Percentiles rank a stretch among this genome's conserved stretches.
Evolutionary conservation across 2,329 filamentous ascomycete species (phyloP).

Genomic region (Cladosporium colombiae): DNA sequence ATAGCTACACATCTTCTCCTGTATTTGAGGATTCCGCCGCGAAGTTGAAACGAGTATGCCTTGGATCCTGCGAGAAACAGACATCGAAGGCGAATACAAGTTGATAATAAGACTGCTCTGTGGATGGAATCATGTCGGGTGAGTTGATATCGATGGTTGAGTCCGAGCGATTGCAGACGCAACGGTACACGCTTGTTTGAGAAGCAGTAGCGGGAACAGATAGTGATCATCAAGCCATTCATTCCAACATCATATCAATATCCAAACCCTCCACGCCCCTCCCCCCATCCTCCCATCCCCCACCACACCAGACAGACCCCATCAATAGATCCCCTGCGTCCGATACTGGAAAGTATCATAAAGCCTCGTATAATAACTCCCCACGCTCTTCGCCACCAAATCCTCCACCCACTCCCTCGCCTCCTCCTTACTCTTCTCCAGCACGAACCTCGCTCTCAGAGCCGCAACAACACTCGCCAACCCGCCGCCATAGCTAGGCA

Average conservation of each 20-base stretch:
- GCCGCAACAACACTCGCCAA: constrained; percentile 69
- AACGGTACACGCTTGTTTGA: background rate
- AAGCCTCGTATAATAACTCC: constrained; percentile 85
- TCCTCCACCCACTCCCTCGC: constrained; percentile 82
- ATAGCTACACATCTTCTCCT: no score
- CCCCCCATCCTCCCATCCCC: background rate
- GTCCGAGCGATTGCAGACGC: background rate
- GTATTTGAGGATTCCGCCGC: no score
- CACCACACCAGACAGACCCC: background rate
- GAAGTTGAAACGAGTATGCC: no score
- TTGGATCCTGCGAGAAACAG: background rate
- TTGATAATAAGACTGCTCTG: background rate
- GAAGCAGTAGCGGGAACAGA: background rate
- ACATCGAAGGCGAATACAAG: background rate
- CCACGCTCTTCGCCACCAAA: constrained; percentile 75
- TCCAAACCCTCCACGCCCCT: background rate
- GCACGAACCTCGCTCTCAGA: constrained; percentile 73
- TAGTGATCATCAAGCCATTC: constrained; percentile 13
- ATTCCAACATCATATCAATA: background rate
- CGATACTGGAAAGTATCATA: constrained; percentile 76
- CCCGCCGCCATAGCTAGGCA: constrained; percentile 79
- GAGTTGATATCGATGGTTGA: background rate
- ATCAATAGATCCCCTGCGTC: constrained; percentile 81
- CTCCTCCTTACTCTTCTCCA: constrained; percentile 79
- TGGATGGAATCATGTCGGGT: background rate